These are phyloP conservation scores for Phytophthora pisi DNA, from an alignment of 352 stramenopile genomes.

Conservation along the genomic window DNA sequence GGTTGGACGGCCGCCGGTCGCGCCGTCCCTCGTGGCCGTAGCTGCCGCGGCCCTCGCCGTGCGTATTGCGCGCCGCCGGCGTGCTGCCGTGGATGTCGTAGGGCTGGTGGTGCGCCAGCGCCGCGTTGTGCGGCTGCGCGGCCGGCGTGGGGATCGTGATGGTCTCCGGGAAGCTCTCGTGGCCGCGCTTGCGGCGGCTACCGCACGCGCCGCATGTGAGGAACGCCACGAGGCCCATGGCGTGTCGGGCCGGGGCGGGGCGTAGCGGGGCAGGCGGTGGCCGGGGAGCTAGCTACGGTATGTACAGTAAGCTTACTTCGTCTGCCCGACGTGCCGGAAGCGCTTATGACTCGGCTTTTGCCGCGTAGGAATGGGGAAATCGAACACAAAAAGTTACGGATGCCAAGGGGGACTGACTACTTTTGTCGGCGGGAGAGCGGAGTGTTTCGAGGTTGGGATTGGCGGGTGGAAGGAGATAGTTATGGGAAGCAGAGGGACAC, in stretches of 20 bases:
- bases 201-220: conserved; percentile 41
- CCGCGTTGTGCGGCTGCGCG: conserved; percentile 26
- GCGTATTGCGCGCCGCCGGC: background rate
- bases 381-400: conserved; percentile 20
- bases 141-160: conserved; percentile 43
- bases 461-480: background rate
- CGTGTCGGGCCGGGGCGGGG: background rate
- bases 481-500: background rate
- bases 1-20: conserved; percentile 24
- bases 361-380: conserved; percentile 19
- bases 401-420: conserved; percentile 31
- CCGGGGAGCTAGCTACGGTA: no score
- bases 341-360: conserved; percentile 17
- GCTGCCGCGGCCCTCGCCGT: conserved; percentile 9
- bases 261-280: background rate
- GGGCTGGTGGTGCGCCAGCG: conserved; percentile 28
- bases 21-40: conserved; percentile 11
- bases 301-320: no score
- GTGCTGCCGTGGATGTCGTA: conserved; percentile 41
- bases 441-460: background rate
- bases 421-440: conserved; percentile 23
- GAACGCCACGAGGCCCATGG: conserved; percentile 40
- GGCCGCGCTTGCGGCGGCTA: conserved; percentile 34
- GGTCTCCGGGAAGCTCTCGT: conserved; percentile 39
- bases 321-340: conserved; percentile 9